phyloP scores from a whole-genome alignment of 306 rosid species.

The Medicago truncatula region MtrunA17r5.0-ANR NC_053049.1:16352501-16353000 shows the following conservation, averaged over 20 bases:
- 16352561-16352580: neutral
- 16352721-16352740: slow-evolving; percentile 83
- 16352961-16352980: slow-evolving; percentile 69
- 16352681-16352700: slow-evolving; percentile 80
- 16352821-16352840: neutral
- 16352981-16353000: slow-evolving; percentile 85
- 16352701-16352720: slow-evolving; percentile 89
- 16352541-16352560: slow-evolving; percentile 11
- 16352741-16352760: slow-evolving; percentile 89
- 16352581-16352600: slow-evolving; percentile 1
- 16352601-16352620: slow-evolving; percentile 6
- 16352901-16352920: slow-evolving; percentile 94
- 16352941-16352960: slow-evolving; percentile 45
- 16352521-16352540: neutral
- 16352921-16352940: slow-evolving; percentile 15
- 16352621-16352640: slow-evolving; percentile 24
- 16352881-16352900: slow-evolving; percentile 63
- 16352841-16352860: slow-evolving; percentile 1
- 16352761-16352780: slow-evolving; percentile 36
- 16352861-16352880: slow-evolving; percentile 7
- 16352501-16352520: neutral
- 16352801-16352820: neutral
- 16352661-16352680: slow-evolving; percentile 76
- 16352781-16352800: neutral
- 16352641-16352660: slow-evolving; percentile 94